Evolutionary conservation across 2,329 filamentous ascomycete genomes (phyloP).

Genomic region (Zasmidium citrigriseum): DNA sequence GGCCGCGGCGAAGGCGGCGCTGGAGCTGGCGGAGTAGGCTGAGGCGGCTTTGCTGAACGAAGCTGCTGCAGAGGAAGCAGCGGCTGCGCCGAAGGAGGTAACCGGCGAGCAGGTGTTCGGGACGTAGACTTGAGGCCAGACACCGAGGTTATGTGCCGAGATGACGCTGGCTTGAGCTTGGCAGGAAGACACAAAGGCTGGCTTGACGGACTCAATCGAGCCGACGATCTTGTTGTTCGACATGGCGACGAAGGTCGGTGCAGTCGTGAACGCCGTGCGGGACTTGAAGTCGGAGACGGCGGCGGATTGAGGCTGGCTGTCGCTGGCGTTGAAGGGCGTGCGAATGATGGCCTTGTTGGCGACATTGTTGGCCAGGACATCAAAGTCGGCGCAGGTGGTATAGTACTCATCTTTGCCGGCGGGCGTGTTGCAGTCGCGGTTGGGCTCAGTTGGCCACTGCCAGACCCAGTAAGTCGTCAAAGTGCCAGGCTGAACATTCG

Average conservation of each 20-base stretch:
- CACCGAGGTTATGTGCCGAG: constrained; percentile 13
- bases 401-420: constrained; percentile 59
- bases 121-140: constrained; percentile 26
- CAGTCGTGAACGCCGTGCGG: constrained; percentile 41
- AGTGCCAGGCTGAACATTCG: constrained; percentile 60
- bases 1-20: constrained; percentile 14
- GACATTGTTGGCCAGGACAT: constrained; percentile 43
- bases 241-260: constrained; percentile 25
- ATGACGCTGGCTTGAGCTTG: constrained; percentile 20
- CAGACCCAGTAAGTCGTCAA: constrained; percentile 95
- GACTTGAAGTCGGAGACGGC: constrained; percentile 43
- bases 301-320: constrained; percentile 39
- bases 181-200: constrained; percentile 26
- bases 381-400: constrained; percentile 59
- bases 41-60: constrained; percentile 15
- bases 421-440: constrained; percentile 45
- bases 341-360: constrained; percentile 21
- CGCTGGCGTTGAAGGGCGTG: constrained; percentile 11
- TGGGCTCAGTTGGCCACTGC: constrained; percentile 72
- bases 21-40: constrained; percentile 14
- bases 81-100: constrained; percentile 20
- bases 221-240: constrained; percentile 24
- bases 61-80: constrained; percentile 17
- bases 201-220: constrained; percentile 9
- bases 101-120: constrained; percentile 25